Base-by-base conservation (phyloP, 2,329 filamentous ascomycete species). In the Fusarium pininemorale region DNA sequence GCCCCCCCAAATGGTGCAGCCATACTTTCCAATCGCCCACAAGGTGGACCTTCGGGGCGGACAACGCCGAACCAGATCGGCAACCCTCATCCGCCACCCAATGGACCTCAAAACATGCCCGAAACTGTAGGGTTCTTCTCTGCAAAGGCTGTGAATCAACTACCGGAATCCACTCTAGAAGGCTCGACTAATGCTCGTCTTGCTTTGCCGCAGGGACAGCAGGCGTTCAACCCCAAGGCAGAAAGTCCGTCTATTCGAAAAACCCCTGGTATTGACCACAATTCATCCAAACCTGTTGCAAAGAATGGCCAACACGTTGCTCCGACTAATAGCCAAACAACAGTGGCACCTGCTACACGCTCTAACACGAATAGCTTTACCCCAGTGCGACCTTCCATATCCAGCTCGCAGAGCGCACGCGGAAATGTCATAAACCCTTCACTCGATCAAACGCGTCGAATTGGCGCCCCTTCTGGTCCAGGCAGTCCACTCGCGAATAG, bases 201-300 rank as follows among this genome's bases (percentile, higher is more conserved):
- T 39, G 79, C 82, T 7, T 81, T 86, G 8, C 85, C 85, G 7
- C 82, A 84, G 42, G 82, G 83, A 13, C 84, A 84, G 30, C 87
- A 90, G 18, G 84, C 87, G 30, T 96, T 95, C 81, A 92, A 95
- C 76, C 93, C 92, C 6, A 91, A 91, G 66, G 87, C 90, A 11
- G 92, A 95, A 77, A 94, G 92, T 70, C 95, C 95, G 0, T 96
- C 95, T 1, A 95, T 98, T 79, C 90, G 94, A 70, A 95, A 96
- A 80, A 98, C 96, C 1, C 93, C 93, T 0, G 95, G 95, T 6
- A 89, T 98, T 44, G 94, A 98, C 78, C 94, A 97, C 79, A 90
- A 85, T 28, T 92, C 90, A 58, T 95, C 93, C 9, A 91, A 92
- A 59, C 94, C 95, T 0, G 84, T 98, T 5, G 88, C 87, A 8